Conservation (phyloP, 352 stramenopile species). For the Pythium rhizo-oryzae region DNA sequence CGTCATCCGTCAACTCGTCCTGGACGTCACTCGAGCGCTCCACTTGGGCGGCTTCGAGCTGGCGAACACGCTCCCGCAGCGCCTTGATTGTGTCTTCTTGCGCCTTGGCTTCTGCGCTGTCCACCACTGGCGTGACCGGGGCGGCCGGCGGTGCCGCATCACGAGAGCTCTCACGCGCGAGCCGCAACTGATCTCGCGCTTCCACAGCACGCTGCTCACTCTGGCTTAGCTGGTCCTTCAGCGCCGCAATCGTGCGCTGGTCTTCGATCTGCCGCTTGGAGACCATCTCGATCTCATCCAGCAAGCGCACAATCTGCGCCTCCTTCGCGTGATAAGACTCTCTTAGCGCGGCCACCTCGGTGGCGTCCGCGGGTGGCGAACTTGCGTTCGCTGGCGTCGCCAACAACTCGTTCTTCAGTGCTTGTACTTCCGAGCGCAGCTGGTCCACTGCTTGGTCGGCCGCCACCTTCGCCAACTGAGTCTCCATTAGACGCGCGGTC, state of each 20-base stretch:
- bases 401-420: conserved; percentile 1
- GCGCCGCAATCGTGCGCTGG: conserved; percentile 5
- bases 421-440: neutral
- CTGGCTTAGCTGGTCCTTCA: conserved; percentile 7
- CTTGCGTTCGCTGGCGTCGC: neutral
- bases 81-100: conserved; percentile 6
- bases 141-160: neutral
- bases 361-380: neutral
- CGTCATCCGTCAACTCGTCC: neutral
- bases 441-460: conserved; percentile 5
- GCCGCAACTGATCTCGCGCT: neutral
- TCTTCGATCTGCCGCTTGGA: conserved; percentile 20
- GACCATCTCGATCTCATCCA: conserved; percentile 18
- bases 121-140: neutral
- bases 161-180: neutral
- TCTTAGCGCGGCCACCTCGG: neutral
- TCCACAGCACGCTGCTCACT: neutral
- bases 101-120: neutral
- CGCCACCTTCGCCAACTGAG: conserved; percentile 9
- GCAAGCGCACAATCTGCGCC: conserved; percentile 13
- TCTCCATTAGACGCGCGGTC: conserved; percentile 1
- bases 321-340: conserved; percentile 13
- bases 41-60: conserved; percentile 24
- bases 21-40: conserved; percentile 28
- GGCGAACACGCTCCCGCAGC: conserved; percentile 15